Percentiles rank a stretch among this genome's conserved stretches.
Conservation (phyloP, 2,329 filamentous ascomycete genomes). For the Xylaria multiplex region DNA sequence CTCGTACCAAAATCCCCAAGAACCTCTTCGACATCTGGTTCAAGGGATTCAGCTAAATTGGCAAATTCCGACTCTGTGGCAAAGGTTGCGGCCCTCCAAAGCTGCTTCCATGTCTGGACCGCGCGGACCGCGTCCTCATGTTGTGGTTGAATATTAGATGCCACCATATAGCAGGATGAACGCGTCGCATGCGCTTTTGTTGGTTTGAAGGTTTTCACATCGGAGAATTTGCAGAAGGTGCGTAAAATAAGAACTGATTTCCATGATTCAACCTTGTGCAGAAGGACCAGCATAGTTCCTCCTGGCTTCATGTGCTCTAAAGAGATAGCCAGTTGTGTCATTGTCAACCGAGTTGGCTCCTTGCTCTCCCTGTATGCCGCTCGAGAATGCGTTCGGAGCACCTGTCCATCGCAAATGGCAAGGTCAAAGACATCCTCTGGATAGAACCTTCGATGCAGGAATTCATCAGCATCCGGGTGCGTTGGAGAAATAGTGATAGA, state of each 20-base stretch:
- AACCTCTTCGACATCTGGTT: conserved; percentile 37
- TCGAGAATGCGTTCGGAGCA: conserved; percentile 43
- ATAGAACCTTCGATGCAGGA: conserved; percentile 45
- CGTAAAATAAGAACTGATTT: conserved; percentile 52
- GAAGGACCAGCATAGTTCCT: conserved; percentile 61
- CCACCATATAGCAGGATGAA: conserved; percentile 65
- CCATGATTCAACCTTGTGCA: conserved; percentile 60
- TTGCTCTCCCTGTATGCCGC: conserved; percentile 36
- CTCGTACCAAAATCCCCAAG: conserved; percentile 51
- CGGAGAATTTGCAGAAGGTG: conserved; percentile 55
- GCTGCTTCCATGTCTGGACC: conserved; percentile 53
- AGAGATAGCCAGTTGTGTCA: conserved; percentile 41
- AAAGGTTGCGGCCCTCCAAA: conserved; percentile 56
- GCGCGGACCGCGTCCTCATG: conserved; percentile 49
- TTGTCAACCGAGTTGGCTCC: conserved; percentile 38
- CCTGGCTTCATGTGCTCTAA: conserved; percentile 55
- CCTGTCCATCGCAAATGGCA: conserved; percentile 50
- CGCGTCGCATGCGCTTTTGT: conserved; percentile 51
- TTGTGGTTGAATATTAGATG: conserved; percentile 53
- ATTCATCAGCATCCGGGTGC: conserved; percentile 48
- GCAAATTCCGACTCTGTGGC: conserved; percentile 44
- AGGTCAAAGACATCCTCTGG: conserved; percentile 55
- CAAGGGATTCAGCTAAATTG: conserved; percentile 16
- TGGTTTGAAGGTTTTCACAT: conserved; percentile 58
- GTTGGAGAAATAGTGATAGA: conserved; percentile 44